These are phyloP conservation scores for Berkeleyomyces basicola DNA, from an alignment of 2,329 filamentous ascomycete species.

Conservation along the genomic window DNA sequence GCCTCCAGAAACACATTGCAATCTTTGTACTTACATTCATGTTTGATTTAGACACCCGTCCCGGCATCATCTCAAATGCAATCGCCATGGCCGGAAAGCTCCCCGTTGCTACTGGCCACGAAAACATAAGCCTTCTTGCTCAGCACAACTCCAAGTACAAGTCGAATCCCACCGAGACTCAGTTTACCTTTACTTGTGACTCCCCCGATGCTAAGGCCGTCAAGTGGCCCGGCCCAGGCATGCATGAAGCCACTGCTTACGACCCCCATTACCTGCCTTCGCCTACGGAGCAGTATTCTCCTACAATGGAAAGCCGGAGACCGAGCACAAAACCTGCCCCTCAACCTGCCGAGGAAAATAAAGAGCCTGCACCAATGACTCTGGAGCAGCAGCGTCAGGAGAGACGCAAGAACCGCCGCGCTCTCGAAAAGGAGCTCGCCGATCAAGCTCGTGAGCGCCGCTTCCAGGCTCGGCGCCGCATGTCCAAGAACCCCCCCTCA, in stretches of 20 bases:
- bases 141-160: conserved; percentile 44
- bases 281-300: conserved; percentile 16
- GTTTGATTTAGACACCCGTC: conserved; percentile 17
- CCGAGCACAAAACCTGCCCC: neutral
- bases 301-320: neutral
- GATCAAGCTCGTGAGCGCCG: conserved; percentile 63
- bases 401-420: conserved; percentile 45
- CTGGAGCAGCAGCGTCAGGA: conserved; percentile 12
- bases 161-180: conserved; percentile 54
- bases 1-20: conserved; percentile 24
- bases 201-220: conserved; percentile 70
- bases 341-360: neutral
- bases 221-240: conserved; percentile 48
- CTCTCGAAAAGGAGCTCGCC: conserved; percentile 52
- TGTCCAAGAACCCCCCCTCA: conserved; percentile 55
- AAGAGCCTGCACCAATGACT: conserved; percentile 6
- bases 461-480: conserved; percentile 58
- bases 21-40: conserved; percentile 13
- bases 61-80: conserved; percentile 77
- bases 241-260: conserved; percentile 17
- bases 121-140: conserved; percentile 63
- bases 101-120: conserved; percentile 47
- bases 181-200: conserved; percentile 94
- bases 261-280: conserved; percentile 15
- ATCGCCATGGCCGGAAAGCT: conserved; percentile 75